Conservation (phyloP, 345 rosid species). For the Eucalyptus dawsonii region DNA sequence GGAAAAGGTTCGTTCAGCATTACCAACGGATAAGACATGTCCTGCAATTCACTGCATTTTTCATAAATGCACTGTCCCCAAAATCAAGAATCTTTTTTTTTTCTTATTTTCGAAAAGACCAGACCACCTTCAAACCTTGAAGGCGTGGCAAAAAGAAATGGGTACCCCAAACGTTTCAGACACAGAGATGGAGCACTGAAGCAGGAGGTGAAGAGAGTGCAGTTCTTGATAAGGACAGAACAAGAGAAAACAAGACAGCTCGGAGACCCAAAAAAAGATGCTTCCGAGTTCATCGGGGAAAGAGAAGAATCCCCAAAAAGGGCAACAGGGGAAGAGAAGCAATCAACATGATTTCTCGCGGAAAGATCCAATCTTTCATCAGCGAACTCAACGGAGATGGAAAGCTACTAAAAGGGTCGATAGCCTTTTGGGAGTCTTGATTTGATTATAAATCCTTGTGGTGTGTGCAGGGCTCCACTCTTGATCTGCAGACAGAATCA, state of each 20-base stretch:
- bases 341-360: background rate
- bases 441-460: background rate
- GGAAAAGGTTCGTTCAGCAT: background rate
- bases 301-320: conserved; percentile 15
- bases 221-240: background rate
- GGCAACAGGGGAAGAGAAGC: conserved; percentile 2
- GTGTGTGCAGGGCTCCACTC: conserved; percentile 12
- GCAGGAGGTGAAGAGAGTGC: background rate
- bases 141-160: background rate
- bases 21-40: background rate
- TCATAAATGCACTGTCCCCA: background rate
- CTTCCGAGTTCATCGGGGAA: conserved; percentile 16
- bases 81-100: background rate
- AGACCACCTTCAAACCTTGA: background rate
- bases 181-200: background rate
- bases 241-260: background rate
- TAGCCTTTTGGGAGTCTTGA: background rate
- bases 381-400: background rate
- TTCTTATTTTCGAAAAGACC: background rate
- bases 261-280: background rate
- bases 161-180: conserved; percentile 19
- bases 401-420: background rate
- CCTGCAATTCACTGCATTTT: background rate
- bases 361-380: background rate
- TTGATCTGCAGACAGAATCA: conserved; percentile 29